Evolutionary conservation across 805 yeast species (phyloP), one percentile per base, ranked within the genome.

Genomic region (Komagataella ulmi): DNA sequence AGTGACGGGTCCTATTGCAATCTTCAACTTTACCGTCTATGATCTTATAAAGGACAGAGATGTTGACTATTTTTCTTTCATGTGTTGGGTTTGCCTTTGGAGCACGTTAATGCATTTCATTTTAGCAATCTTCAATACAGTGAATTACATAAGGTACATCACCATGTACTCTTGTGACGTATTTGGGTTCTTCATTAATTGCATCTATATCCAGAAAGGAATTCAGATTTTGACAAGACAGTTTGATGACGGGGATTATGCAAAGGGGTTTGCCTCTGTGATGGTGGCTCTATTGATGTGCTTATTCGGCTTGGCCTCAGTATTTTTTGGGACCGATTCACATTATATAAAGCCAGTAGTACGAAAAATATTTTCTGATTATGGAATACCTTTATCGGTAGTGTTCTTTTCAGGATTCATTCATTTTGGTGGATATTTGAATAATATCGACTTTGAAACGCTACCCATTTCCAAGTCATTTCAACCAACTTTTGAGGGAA

Each of bases 51-150:
- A 62, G 19, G 82, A 86, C 0, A 62, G 74, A 54, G 75, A 73
- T 7, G 69, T 75, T 0, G 64, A 66, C 1, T 89, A 77, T 63
- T 89, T 91, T 67, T 88, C 90, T 17, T 91, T 91, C 64, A 90
- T 93, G 96, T 83, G 91, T 62, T 93, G 98, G 98, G 72, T 91
- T 36, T 87, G 89, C 59, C 71, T 93, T 5, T 91, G 99, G 99
- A 76, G 88, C 3, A 83, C 85, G 87, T 73, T 81, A 10, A 74
- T 87, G 68, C 98, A 93, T 67, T 69, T 87, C 23, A 53, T 81
- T 1, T 71, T 91, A 44, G 90, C 97, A 0, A 54, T 84, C 2
- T 67, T 76, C 50, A 91, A 91, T 64, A 69, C 78, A 55, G 85
- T 87, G 30, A 72, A 79, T 51, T 79, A 77, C 49, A 70, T 88